Percentiles rank a stretch among this genome's conserved stretches.
Evolutionary conservation across 164 flowering plant species (phyloP).

Genomic region (Dillenia suffruticosa): DNA sequence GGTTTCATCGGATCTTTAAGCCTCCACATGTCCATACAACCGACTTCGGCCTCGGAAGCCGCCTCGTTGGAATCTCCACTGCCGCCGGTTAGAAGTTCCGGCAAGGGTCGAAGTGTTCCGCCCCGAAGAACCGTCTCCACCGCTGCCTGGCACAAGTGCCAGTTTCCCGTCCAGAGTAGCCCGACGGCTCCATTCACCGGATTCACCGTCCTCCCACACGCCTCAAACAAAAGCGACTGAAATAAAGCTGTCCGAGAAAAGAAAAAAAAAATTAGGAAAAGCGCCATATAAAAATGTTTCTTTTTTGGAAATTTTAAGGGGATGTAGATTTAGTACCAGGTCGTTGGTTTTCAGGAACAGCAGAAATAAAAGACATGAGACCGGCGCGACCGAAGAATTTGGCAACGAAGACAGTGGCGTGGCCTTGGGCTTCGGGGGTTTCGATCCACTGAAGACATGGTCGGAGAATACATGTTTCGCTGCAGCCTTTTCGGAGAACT

Average conservation of each 20-base stretch:
- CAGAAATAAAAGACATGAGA: conserved; percentile 61
- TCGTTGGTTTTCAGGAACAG: conserved; percentile 46
- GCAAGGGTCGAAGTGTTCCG: conserved; percentile 44
- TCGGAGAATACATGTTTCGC: conserved; percentile 50
- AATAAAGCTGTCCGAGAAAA: conserved; percentile 45
- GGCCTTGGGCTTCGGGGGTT: conserved; percentile 49
- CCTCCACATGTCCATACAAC: conserved; percentile 22
- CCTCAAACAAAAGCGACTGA: conserved; percentile 68
- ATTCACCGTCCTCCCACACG: conserved; percentile 78
- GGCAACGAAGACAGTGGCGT: conserved; percentile 70
- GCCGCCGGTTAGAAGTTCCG: conserved; percentile 28
- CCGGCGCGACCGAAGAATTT: conserved; percentile 72
- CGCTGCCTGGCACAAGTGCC: conserved; percentile 77
- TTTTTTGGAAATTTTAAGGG: too few relatives aligned
- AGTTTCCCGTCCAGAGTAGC: conserved; percentile 68
- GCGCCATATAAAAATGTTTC: too few relatives aligned
- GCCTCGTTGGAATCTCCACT: background rate
- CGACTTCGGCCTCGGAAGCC: conserved; percentile 18
- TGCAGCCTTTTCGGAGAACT: conserved; percentile 58
- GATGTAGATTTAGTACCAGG: conserved; percentile 29
- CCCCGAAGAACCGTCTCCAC: conserved; percentile 73
- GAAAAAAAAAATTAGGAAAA: too few relatives aligned
- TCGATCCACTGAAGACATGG: conserved; percentile 60
- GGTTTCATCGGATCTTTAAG: background rate
- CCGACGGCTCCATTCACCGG: conserved; percentile 91